Base-by-base conservation (phyloP, 78 protist genomes). In the Dictyostelium firmibasis region DNA sequence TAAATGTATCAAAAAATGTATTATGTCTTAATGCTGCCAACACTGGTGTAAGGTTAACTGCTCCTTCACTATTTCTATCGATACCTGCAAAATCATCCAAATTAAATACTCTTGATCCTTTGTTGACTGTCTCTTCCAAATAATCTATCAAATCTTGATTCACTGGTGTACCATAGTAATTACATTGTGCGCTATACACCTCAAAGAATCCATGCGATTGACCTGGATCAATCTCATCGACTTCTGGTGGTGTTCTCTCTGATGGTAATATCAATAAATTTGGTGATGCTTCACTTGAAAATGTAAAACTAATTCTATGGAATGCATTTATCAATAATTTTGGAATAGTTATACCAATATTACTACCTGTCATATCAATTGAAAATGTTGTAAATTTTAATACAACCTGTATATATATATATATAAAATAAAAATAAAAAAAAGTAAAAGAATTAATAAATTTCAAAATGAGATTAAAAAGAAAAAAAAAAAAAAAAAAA, bases 51-150 rank as follows among this genome's bases (percentile, higher is more conserved):
- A 89, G 16, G 5, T 78, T 81, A 2, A 86, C 33, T 9, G 87
- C 86, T 25, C 33, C 36, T 14, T 81, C 87, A 47, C 47, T 47
- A 14, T 81, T 64, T 77, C 74, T 89, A 50, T 89, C 94, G 13
- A 89, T 89, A 47, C 94, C 94, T 44, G 94, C 79, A 69, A 89
- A 89, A 62, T 89, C 94, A 70, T 89, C 94, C 43, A 89, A 41
- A 89, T 86, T 81, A 38, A 89, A 89, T 43, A 43, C 82, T 70
- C 94, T 64, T 10, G 31, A 64, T 44, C 94, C 94, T 14, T 89
- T 78, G 6, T 1, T 35, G 1, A 89, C 94, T 2, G 87, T 89
- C 14, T 89, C 94, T 35, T 78, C 87, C 13, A 89, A 20, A 47
- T 79, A 89, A 23, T 89, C 60, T n/a, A 89, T 81, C 8, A 89